Evolutionary conservation across 208 protist genomes (phyloP), one percentile per base, ranked within the genome.

Genomic region (Balamuthia mandrillaris): DNA sequence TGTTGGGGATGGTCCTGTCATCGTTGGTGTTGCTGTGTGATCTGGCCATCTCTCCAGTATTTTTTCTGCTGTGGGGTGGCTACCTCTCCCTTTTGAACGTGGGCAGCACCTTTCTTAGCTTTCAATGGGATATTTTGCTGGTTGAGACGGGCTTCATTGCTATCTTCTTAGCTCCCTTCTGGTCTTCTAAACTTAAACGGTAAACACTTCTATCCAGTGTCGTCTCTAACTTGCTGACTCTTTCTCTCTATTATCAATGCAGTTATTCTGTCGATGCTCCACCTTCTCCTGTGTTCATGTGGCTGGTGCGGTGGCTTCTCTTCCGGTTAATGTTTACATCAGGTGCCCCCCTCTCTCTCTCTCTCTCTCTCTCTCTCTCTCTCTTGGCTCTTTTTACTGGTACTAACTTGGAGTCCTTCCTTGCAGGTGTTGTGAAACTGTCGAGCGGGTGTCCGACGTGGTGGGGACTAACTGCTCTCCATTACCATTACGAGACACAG

Each of bases 401-500:
- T 29, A 63, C 56, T 6, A 6, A 24, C 10, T 35, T 9, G 56
- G 10, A 7, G 16, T n/a, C 10, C 18, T 63, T 7, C 10, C n/a
- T 7, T 29, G 10, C 65, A 74, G 65, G 65, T 42, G 4, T 85
- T 9, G 75, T 88, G 10, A 88, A 88, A 56, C 75, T 88, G 51
- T 72, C 66, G 1, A 78, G 75, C 33, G 12, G 72, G 0, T 66
- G 66, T 42, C 86, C 86, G 14, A 86, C 88, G 37, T 91, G 89
- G 89, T 87, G 81, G 54, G 44, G 47, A 9, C 81, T 91, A 49
- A 85, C 88, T 49, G 89, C 89, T 14, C 81, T 91, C 70, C 56
- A 81, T 47, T 88, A 74, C 72, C 89, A 91, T 39, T 91, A 90
- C 51, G 89, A 89, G 47, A 88, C 83, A 16, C 89, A 91, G 81